A percentile compares a stretch with the other conserved stretches of the same genome.
phyloP scores from a whole-genome alignment of 1,284 basidiomycete genomes.

The Microbotryum scabiosae region DNA sequence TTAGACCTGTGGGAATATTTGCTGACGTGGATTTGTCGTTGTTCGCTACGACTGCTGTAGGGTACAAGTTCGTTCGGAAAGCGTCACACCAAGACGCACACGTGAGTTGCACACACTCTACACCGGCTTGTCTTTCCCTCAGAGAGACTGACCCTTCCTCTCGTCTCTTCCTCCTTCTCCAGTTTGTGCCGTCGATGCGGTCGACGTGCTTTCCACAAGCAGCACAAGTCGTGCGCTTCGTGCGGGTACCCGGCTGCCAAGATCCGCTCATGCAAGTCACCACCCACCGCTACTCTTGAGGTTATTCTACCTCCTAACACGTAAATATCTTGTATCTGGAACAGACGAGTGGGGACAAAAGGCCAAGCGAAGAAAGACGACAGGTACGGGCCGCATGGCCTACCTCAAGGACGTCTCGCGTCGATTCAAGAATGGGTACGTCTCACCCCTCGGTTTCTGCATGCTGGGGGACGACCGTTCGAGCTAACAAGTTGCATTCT shows the following conservation, averaged over 20 bases:
- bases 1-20: no score
- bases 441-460: neutral
- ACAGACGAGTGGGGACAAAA: conserved; percentile 87
- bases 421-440: conserved; percentile 90
- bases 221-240: conserved; percentile 92
- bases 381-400: conserved; percentile 92
- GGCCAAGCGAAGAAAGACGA: conserved; percentile 89
- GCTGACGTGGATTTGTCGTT: no score
- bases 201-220: conserved; percentile 85
- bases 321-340: no score
- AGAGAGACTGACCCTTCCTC: neutral
- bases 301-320: no score
- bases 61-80: conserved; percentile 54
- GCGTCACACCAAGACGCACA: conserved; percentile 97
- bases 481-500: no score
- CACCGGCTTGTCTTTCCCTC: neutral
- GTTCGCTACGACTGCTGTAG: conserved; percentile 1
- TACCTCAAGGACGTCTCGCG: conserved; percentile 86
- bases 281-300: neutral
- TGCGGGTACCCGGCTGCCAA: conserved; percentile 96
- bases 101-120: conserved; percentile 39
- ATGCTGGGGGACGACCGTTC: no score
- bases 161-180: neutral
- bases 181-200: conserved; percentile 82
- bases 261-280: conserved; percentile 62